Base-by-base conservation (phyloP, 2,329 filamentous ascomycete genomes). In the Stachybotrys elegans region DNA sequence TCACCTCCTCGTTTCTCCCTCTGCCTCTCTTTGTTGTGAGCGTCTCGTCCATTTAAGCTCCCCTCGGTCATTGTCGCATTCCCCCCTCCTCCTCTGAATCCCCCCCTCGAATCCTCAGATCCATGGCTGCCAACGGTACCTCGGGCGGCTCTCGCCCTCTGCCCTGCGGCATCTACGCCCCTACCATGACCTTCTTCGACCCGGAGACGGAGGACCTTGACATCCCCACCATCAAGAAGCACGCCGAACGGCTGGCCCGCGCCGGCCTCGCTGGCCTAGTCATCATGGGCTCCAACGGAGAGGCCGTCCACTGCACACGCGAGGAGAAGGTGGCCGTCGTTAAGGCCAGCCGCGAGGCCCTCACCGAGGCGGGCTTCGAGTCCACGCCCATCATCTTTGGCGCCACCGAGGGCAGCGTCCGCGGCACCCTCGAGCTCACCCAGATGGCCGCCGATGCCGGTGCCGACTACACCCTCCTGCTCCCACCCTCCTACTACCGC, bases 121-220 rank as follows among this genome's bases (percentile, higher is more conserved):
- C 47, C 50, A 57, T 60, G 56, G 45, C 55, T 48, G 52, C 56
- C 29, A 54, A 47, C 39, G 47, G 50, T 37, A 47, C 51, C 16
- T 25, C 48, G 16, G 60, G 65, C 50, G 51, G 66, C 16, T 69
- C 69, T 49, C 69, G 76, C 46, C 75, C 83, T 51, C 78, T 94
- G 44, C 84, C 86, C 36, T 84, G 84, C 58, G 88, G 88, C 62
- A 90, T 93, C 62, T 94, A 93, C 66, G 86, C 86, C 48, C 89
- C 89, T 21, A 92, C 86, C 48, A 88, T 93, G 83, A 94, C 88
- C 57, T 94, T 95, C 66, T 95, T 95, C 72, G 73, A 92, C 67
- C 76, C 84, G 6, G 78, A 84, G 51, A 93, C 87, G 37, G 89
- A 95, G 68, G 87, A 93, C 40, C 76, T 95, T 56, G 89, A 95